Base-by-base conservation (phyloP, 1,284 basidiomycete species). In the Apiotrichum porosum region DNA sequence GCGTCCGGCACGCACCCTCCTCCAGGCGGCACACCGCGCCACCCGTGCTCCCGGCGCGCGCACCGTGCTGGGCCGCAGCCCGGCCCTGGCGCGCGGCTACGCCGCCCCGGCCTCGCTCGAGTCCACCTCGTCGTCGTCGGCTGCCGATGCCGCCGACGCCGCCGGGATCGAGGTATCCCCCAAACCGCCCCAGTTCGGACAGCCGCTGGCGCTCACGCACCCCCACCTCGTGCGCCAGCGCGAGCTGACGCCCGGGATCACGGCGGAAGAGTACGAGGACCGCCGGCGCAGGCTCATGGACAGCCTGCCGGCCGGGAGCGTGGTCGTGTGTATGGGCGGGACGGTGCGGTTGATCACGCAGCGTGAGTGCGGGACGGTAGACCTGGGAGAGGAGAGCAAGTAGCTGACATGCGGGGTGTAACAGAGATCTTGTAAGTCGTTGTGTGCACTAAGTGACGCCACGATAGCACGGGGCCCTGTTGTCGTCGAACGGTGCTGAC, bases 221-320 rank as follows among this genome's bases (percentile, higher is more conserved):
- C 84, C 88, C 2, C 86, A 92, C 69, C 78, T 93, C 76, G 78
- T 88, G 23, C 64, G 72, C 41, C 68, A 75, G 9, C 75, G 81
- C 44, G 86, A 97, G 57, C 76, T 93, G 21, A 97, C 91, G 0
- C 85, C 89, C 0, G 93, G 92, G 10, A 88, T 98, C 51, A 78
- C 84, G 1, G 76, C 77, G 9, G 72, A 78, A 21, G 95, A 98
- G 58, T 97, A 95, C 75, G 87, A 92, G 54, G 69, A 71, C n/a
- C 76, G 94, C 40, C 75, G 94, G 52, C 75, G 72, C 52, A 78
- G 71, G 17, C 77, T 98, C 22, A 87, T 98, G 82, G 79, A 86
- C 15, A 70, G 75, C 18, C 74, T 98, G 12, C 89, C 89, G 0
- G 81, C 84, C 6, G 81, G 82, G 31, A 85, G 84, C 51, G 66